Evolutionary conservation across 306 rosid species (phyloP).

Genomic region (Vigna reflexopilosa): DNA sequence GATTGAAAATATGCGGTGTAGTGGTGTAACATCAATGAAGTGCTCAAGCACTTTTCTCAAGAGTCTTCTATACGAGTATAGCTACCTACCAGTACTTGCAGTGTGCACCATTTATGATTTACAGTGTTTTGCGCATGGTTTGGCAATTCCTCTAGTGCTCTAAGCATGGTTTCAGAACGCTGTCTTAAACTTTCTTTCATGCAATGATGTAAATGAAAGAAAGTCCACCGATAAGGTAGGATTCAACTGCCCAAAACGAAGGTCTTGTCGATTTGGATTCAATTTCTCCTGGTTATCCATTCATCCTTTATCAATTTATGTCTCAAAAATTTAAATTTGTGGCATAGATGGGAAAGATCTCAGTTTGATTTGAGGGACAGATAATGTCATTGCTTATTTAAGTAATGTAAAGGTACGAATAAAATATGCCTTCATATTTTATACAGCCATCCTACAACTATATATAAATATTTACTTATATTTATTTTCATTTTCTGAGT

Average conservation of each 20-base stretch:
- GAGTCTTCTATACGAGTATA: constrained; percentile 8
- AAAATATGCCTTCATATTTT: background rate
- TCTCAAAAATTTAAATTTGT: background rate
- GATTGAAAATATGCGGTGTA: constrained; percentile 30
- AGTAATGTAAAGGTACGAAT: background rate
- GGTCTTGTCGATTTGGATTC: constrained; percentile 1
- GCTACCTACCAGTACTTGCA: background rate
- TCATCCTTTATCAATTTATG: background rate
- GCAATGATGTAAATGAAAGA: background rate
- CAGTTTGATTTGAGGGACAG: background rate
- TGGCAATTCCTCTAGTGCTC: constrained; percentile 30
- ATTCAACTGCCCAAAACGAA: background rate
- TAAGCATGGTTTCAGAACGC: background rate
- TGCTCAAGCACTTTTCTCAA: constrained; percentile 33
- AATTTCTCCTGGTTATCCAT: background rate
- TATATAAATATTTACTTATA: no score
- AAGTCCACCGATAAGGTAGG: background rate
- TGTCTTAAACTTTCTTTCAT: constrained; percentile 1
- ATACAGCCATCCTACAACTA: no score
- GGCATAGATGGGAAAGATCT: background rate
- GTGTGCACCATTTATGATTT: background rate
- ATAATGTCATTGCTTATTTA: constrained; percentile 2
- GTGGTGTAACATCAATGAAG: constrained; percentile 50
- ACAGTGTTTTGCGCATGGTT: constrained; percentile 34
- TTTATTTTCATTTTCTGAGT: no score